These are phyloP conservation scores for Sporothrix humicola DNA, from an alignment of 2,329 filamentous ascomycete species.

Conservation along the genomic window DNA sequence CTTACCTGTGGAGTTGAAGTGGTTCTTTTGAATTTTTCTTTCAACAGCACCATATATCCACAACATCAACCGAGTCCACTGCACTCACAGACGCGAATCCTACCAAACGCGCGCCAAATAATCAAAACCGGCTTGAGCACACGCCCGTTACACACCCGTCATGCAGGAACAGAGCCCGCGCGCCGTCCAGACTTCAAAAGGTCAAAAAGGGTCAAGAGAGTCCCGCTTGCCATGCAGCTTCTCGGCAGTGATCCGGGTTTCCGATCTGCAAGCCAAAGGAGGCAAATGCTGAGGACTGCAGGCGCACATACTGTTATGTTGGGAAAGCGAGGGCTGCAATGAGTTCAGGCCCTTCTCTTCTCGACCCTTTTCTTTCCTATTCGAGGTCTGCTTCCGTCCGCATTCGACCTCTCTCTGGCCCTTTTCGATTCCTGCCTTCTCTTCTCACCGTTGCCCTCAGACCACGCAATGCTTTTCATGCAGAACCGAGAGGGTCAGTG, in stretches of 20 bases:
- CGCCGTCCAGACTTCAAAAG: no score
- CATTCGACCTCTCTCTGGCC: not conserved
- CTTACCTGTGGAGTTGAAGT: not conserved
- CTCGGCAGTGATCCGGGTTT: slow-evolving; percentile 23
- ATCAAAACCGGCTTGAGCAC: not conserved
- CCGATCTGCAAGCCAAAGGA: slow-evolving; percentile 24
- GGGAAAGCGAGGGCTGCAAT: not conserved
- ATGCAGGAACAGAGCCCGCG: not conserved
- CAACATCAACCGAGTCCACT: not conserved
- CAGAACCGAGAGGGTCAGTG: not conserved
- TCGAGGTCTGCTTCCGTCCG: not conserved
- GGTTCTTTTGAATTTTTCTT: not conserved
- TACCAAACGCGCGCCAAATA: slow-evolving; percentile 9
- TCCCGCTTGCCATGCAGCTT: not conserved
- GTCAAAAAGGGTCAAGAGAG: not conserved
- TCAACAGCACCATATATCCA: not conserved
- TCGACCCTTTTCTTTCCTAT: not conserved
- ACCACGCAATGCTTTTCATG: not conserved
- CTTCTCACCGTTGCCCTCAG: not conserved
- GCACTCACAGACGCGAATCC: slow-evolving; percentile 8
- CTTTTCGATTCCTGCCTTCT: not conserved
- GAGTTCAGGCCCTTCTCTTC: not conserved
- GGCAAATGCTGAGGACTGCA: not conserved
- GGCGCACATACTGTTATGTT: not conserved
- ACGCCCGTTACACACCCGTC: slow-evolving; percentile 6